These are phyloP conservation scores for Aspergillus sclerotioniger DNA, from an alignment of 495 filamentous ascomycete genomes.

Conservation along the genomic window DNA sequence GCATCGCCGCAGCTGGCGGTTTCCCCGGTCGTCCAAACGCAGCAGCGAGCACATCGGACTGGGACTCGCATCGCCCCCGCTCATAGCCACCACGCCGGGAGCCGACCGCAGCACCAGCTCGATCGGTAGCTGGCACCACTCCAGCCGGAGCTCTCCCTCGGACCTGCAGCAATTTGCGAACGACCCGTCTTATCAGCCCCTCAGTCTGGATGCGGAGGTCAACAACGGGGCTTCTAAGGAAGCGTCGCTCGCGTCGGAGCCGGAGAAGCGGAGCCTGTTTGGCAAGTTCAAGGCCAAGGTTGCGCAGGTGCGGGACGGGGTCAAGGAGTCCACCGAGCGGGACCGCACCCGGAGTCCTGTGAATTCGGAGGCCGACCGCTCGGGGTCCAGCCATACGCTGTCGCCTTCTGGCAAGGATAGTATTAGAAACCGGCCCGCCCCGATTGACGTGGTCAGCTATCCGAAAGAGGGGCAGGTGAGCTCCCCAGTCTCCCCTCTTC, in stretches of 20 bases:
- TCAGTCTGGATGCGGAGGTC: slow-evolving; percentile 38
- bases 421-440: slow-evolving; percentile 22
- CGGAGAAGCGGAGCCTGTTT: slow-evolving; percentile 67
- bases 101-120: slow-evolving; percentile 70
- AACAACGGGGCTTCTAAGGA: slow-evolving; percentile 32
- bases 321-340: slow-evolving; percentile 55
- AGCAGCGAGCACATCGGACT: slow-evolving; percentile 52
- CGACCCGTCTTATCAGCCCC: slow-evolving; percentile 41
- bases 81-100: slow-evolving; percentile 57
- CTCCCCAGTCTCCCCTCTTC: slow-evolving; percentile 35
- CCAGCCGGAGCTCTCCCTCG: slow-evolving; percentile 29
- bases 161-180: slow-evolving; percentile 30
- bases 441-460: slow-evolving; percentile 28
- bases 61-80: slow-evolving; percentile 47
- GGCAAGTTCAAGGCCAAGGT: slow-evolving; percentile 85
- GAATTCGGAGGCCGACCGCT: slow-evolving; percentile 32
- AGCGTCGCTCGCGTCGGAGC: slow-evolving; percentile 43
- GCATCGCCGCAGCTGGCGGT: slow-evolving; percentile 63
- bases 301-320: slow-evolving; percentile 69
- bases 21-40: slow-evolving; percentile 57
- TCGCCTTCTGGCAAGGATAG: slow-evolving; percentile 24
- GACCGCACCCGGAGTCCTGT: slow-evolving; percentile 52
- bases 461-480: slow-evolving; percentile 23
- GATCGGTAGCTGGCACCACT: slow-evolving; percentile 55
- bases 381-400: slow-evolving; percentile 25